Evolutionary conservation across 345 rosid species (phyloP).

Genomic region (Eucalyptus sp.): DNA sequence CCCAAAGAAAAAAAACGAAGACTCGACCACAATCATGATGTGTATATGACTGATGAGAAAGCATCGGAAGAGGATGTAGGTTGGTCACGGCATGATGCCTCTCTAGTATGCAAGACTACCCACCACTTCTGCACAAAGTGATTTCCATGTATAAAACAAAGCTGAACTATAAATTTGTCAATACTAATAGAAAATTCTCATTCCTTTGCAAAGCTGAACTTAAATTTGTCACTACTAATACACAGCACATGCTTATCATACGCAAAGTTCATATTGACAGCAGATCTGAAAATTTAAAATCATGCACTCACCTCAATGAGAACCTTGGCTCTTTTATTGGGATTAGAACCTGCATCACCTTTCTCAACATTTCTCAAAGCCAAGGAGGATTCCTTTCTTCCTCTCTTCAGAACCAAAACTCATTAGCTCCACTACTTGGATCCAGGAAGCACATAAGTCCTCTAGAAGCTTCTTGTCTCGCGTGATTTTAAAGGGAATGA

Average conservation of each 20-base stretch:
- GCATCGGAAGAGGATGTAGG: not conserved
- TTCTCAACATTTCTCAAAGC: conserved; percentile 26
- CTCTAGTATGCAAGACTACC: not conserved
- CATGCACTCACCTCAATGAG: conserved; percentile 53
- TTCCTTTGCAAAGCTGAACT: not conserved
- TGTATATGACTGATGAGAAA: not conserved
- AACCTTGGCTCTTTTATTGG: conserved; percentile 64
- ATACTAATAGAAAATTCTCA: not conserved
- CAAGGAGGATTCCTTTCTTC: conserved; percentile 14
- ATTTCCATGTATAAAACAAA: not conserved
- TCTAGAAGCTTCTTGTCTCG: not conserved
- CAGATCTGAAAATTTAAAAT: not conserved
- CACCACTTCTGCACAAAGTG: not conserved
- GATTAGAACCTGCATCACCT: conserved; percentile 22
- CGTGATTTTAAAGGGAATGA: not conserved
- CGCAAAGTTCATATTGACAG: not conserved
- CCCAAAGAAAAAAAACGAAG: not conserved
- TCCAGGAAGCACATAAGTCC: not conserved
- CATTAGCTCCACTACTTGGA: not conserved
- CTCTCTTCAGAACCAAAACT: conserved; percentile 14
- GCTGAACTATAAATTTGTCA: not conserved
- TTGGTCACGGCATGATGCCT: not conserved
- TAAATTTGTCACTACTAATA: not conserved
- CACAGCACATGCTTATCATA: not conserved
- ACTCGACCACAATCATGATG: not conserved